Evolutionary conservation across 169 alveolate species (phyloP), one percentile per base, ranked within the genome.

Genomic region (Plasmodium cynomolgi): DNA sequence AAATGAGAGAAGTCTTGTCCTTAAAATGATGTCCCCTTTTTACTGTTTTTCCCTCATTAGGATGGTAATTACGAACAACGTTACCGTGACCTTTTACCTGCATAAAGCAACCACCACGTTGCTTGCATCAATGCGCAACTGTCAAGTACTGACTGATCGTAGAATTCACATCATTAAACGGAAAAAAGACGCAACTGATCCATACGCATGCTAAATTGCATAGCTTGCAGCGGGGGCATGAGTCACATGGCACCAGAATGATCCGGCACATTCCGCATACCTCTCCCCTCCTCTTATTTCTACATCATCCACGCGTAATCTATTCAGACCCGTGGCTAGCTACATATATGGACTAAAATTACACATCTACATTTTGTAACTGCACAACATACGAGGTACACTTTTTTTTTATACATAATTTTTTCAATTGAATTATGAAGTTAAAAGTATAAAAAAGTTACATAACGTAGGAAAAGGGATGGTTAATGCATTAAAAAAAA

Each of bases 401-500:
- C 33, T 20, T 81, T 20, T 81, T 81, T 81, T 17, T 23, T 26
- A 13, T 15, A 31, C 56, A 50, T 20, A 50, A 29, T 26, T 83
- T 83, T 83, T 83, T 58, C 41, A 56, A 39, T 39, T 34, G 41
- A 58, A 58, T 56, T 83, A 83, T 68, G 44, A 29, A 68, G 74
- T 77, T 77, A 34, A 6, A 83, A 31, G 26, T 29, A 15, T 58
- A 34, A 34, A 68, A 83, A 68, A 31, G 91, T 68, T 83, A 47
- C 58, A 37, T 83, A 83, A 20, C 47, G 73, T 83, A 83, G 5
- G 81, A 73, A 23, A 31, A 39, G n/a, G 39, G 29, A 47, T 23
- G 68, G 74, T 83, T 62, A n/a, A 62, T 29, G 82, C 81, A 83
- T 62, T 62, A 26, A 83, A 58, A 83, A 83, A 83, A 83, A 47